Evolutionary conservation across 2,329 filamentous ascomycete species (phyloP).

Genomic region (Aspergillus quadricinctus): DNA sequence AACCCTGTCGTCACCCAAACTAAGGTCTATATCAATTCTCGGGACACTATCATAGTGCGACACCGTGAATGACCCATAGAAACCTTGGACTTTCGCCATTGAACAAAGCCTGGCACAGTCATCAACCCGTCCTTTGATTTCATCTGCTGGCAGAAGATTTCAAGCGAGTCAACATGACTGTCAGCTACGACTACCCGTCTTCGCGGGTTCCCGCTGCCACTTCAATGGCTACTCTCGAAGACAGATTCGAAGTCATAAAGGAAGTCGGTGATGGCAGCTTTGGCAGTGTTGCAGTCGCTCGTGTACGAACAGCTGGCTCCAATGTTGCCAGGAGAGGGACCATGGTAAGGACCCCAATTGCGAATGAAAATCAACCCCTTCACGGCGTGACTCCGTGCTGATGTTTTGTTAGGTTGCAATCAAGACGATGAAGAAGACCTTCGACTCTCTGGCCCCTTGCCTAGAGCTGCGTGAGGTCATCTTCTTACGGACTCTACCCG

Average conservation of each 20-base stretch:
- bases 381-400: slow-evolving; percentile 4
- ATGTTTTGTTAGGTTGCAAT: slow-evolving; percentile 71
- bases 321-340: slow-evolving; percentile 85
- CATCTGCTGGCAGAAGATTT: slow-evolving; percentile 40
- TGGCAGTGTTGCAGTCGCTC: slow-evolving; percentile 86
- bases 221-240: slow-evolving; percentile 64
- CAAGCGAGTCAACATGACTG: slow-evolving; percentile 61
- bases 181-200: slow-evolving; percentile 68
- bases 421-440: slow-evolving; percentile 99
- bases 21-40: slow-evolving; percentile 8
- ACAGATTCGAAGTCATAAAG: slow-evolving; percentile 94
- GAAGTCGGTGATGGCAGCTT: slow-evolving; percentile 99
- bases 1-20: slow-evolving; percentile 12
- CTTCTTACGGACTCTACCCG: slow-evolving; percentile 83
- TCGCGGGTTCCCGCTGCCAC: slow-evolving; percentile 52
- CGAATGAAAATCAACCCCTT: neutral
- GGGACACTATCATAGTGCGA: slow-evolving; percentile 3
- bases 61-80: neutral
- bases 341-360: slow-evolving; percentile 61
- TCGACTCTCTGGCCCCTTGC: slow-evolving; percentile 86
- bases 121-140: slow-evolving; percentile 22
- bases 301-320: slow-evolving; percentile 85
- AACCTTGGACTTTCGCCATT: neutral
- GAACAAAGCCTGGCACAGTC: slow-evolving; percentile 8
- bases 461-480: slow-evolving; percentile 94